These are phyloP conservation scores for Graphilbum sp. DNA, from an alignment of 2,329 filamentous ascomycete genomes.

Conservation along the genomic window DNA sequence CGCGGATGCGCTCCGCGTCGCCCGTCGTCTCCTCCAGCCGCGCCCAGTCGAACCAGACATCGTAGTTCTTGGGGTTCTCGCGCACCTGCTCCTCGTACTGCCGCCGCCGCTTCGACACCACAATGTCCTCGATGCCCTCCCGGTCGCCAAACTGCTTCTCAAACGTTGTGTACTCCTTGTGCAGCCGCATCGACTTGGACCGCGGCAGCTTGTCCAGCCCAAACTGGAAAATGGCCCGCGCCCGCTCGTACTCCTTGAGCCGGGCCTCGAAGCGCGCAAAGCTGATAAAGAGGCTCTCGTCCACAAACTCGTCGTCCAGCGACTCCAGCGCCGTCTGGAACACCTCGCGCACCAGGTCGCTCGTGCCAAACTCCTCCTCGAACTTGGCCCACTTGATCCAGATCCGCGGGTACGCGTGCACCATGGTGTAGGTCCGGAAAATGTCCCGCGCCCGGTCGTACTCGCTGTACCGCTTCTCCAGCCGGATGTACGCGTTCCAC, in stretches of 20 bases:
- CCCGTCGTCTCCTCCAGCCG: constrained; percentile 75
- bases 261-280: constrained; percentile 93
- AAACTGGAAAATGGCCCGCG: constrained; percentile 92
- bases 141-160: constrained; percentile 95
- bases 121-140: constrained; percentile 88
- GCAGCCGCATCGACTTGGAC: constrained; percentile 67
- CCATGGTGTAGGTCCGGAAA: constrained; percentile 76
- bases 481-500: constrained; percentile 90
- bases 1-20: constrained; percentile 68
- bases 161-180: constrained; percentile 92
- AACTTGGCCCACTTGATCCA: constrained; percentile 99
- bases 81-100: constrained; percentile 91
- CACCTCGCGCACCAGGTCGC: constrained; percentile 79
- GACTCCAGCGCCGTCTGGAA: constrained; percentile 80
- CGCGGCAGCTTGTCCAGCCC: constrained; percentile 82
- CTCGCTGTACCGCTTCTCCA: constrained; percentile 91
- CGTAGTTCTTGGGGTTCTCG: constrained; percentile 92
- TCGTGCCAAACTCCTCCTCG: constrained; percentile 88
- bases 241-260: constrained; percentile 86
- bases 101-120: constrained; percentile 81
- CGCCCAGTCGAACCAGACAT: constrained; percentile 92
- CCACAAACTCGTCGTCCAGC: constrained; percentile 85
- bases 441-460: constrained; percentile 81
- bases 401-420: constrained; percentile 87
- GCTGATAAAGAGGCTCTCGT: constrained; percentile 87